Evolutionary conservation across 2,329 filamentous ascomycete species (phyloP).

Genomic region (Cercospora nicotianae): DNA sequence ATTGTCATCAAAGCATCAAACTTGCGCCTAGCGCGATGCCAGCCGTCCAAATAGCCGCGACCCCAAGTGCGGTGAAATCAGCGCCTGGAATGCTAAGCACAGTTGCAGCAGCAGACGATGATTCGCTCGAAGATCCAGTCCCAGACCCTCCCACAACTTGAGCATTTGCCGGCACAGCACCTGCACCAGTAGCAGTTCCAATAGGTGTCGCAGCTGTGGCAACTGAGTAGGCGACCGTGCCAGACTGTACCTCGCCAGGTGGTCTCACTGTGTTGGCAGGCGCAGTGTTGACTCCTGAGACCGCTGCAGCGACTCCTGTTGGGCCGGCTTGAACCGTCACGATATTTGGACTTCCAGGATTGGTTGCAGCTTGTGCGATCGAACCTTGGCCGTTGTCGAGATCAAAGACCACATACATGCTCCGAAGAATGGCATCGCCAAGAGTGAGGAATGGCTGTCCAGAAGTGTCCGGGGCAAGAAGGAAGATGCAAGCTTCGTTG

Average conservation of each 20-base stretch:
- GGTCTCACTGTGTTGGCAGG: constrained; percentile 24
- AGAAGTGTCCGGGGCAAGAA: constrained; percentile 27
- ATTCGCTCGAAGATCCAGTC: constrained; percentile 1
- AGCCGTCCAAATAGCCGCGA: constrained; percentile 17
- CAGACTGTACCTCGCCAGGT: constrained; percentile 21
- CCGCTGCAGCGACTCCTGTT: constrained; percentile 33
- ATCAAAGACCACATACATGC: constrained; percentile 41
- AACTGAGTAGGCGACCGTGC: constrained; percentile 26
- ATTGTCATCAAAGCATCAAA: constrained; percentile 23
- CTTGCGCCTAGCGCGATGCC: constrained; percentile 20
- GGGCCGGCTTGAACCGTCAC: constrained; percentile 33
- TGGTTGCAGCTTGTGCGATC: constrained; percentile 36
- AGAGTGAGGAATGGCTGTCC: constrained; percentile 29
- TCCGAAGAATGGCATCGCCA: constrained; percentile 37
- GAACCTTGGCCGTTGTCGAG: constrained; percentile 40
- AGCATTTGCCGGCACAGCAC: constrained; percentile 33
- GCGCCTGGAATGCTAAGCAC: constrained; percentile 16
- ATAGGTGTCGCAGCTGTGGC: constrained; percentile 30
- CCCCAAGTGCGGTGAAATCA: constrained; percentile 19
- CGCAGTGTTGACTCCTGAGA: constrained; percentile 24
- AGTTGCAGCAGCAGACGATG: constrained; percentile 16
- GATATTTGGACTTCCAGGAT: constrained; percentile 29
- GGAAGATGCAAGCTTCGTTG: constrained; percentile 32
- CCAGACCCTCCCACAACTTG: constrained; percentile 10
- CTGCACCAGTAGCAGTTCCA: constrained; percentile 36